Base-by-base conservation (phyloP, 2,329 filamentous ascomycete genomes). In the Aspergillus uvarum region DNA sequence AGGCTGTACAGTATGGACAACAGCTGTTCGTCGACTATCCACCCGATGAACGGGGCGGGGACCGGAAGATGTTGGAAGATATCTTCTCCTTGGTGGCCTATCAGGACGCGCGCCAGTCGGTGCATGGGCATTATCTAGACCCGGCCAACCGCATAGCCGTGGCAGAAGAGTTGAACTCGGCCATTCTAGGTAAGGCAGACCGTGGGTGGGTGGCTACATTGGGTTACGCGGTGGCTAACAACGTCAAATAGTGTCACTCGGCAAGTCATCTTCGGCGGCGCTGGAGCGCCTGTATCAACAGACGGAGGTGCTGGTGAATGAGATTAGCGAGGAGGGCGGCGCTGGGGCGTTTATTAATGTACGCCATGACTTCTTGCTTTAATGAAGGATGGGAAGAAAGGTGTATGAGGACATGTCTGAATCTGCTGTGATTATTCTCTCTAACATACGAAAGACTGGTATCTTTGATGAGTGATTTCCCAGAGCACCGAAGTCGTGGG, bases 71-170 rank as follows among this genome's bases (percentile, higher is more conserved):
- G 48, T 83, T 99, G 24, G 83, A 87, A 60, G 92, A 96, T 65
- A 93, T 96, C 1, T 96, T 95, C 77, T 90, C 92, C 6, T 80
- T 97, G 57, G 85, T 98, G 64, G 93, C 93, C 1, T 99, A 98
- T 70, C 79, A 85, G 38, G 91, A 97, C 70, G 91, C 93, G 0
- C 82, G 89, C 16, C 86, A 88, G 66, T 91, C 90, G 63, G 85
- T 89, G 60, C 84, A 97, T 60, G 88, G 89, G 16, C 89, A 91
- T 70, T 79, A 97, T 61, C 80, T 99, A 59, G 91, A 96, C 68
- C 82, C 85, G 44, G 85, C 84, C 55, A 92, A 91, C 1, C 82
- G 95, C 48, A 85, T 88, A 19, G 82, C 86, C 19, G 91, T 98
- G 47, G 93, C 93, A 8, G 95, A 99, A 78, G 93, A 96, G 75